Conservation (phyloP, 352 stramenopile genomes). For the Globisporangium paddicum region DNA sequence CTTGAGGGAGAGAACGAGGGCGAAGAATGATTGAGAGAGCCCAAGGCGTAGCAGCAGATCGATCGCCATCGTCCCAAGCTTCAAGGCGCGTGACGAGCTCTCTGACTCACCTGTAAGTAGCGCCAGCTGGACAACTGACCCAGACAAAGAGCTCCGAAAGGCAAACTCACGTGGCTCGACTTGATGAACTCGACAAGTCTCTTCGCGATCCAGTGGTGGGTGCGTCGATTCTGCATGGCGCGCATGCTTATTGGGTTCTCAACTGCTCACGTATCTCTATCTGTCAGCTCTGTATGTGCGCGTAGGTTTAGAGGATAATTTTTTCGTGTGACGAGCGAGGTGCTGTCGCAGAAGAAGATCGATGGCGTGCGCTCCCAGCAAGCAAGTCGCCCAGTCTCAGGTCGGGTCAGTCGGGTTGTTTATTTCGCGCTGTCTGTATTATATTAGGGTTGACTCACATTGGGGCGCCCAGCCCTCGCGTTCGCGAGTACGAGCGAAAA, state of each 20-base stretch:
- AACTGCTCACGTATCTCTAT: background rate
- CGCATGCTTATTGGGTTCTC: background rate
- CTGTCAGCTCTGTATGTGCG: background rate
- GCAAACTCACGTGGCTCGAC: background rate
- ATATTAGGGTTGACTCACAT: background rate
- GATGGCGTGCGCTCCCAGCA: background rate
- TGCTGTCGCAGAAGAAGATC: background rate
- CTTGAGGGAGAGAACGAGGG: background rate
- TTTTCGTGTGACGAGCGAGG: background rate
- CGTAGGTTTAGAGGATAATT: background rate
- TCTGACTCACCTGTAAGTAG: slow-evolving; percentile 1
- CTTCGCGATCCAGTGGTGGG: background rate
- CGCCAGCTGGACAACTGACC: background rate
- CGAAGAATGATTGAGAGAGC: background rate
- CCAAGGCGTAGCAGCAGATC: background rate
- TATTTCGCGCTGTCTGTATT: background rate
- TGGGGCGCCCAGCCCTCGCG: background rate
- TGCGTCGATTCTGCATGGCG: background rate
- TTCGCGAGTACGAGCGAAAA: background rate
- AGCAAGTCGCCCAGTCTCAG: background rate
- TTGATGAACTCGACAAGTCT: background rate
- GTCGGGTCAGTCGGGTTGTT: background rate
- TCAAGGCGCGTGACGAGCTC: background rate
- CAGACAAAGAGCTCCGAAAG: background rate
- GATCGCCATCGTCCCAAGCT: background rate